Evolutionary conservation across 179 eudicot genomes (phyloP).

Genomic region (Beta macrorhiza): DNA sequence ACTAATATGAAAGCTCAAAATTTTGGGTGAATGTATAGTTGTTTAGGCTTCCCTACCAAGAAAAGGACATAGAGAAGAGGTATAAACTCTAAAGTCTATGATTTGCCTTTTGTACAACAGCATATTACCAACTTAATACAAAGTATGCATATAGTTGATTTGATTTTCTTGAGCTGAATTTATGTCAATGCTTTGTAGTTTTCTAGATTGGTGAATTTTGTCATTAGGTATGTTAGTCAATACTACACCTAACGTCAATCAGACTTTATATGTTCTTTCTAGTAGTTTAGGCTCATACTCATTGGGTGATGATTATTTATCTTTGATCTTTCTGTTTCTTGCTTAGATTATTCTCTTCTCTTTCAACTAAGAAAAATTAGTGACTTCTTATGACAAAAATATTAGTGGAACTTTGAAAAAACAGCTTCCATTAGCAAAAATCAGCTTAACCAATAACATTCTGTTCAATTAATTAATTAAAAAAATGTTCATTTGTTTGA

Average conservation of each 20-base stretch:
- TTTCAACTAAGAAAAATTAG: neutral
- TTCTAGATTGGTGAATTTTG: constrained; percentile 17
- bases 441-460: neutral
- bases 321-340: neutral
- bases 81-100: constrained; percentile 12
- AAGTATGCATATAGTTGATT: constrained; percentile 3
- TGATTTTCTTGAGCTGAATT: constrained; percentile 6
- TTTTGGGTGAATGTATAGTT: constrained; percentile 12
- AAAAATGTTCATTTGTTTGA: neutral
- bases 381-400: neutral
- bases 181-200: constrained; percentile 25
- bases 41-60: neutral
- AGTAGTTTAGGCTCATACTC: neutral
- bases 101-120: constrained; percentile 19
- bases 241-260: constrained; percentile 21
- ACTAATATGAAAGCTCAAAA: constrained; percentile 26
- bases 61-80: neutral
- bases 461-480: neutral
- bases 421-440: neutral
- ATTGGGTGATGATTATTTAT: neutral
- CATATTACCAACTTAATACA: constrained; percentile 12
- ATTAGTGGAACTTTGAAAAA: neutral
- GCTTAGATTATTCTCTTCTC: neutral
- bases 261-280: neutral
- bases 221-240: constrained; percentile 31